Evolutionary conservation across 805 yeast genomes (phyloP).

Genomic region (Candida hungchunana): DNA sequence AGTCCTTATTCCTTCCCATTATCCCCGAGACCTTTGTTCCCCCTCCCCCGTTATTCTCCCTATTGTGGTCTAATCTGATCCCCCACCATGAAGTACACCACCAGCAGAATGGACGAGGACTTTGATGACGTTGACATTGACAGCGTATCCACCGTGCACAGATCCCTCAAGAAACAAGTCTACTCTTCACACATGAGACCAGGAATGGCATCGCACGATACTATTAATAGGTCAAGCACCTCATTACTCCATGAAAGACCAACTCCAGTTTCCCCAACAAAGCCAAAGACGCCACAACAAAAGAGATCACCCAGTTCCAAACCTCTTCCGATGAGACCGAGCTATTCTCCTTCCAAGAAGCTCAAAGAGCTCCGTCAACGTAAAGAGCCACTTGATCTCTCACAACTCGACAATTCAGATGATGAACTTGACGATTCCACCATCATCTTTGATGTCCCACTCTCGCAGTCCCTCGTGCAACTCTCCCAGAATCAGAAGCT

Average conservation of each 20-base stretch:
- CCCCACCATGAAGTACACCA: not conserved
- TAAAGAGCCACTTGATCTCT: constrained; percentile 14
- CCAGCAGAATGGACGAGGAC: constrained; percentile 6
- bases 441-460: constrained; percentile 60
- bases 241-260: constrained; percentile 9
- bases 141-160: constrained; percentile 6
- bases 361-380: constrained; percentile 15
- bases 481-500: constrained; percentile 34
- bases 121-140: constrained; percentile 23
- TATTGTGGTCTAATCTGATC: not conserved
- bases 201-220: constrained; percentile 7
- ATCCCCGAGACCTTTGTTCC: too few relatives aligned
- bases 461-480: constrained; percentile 48
- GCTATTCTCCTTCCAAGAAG: constrained; percentile 22
- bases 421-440: constrained; percentile 50
- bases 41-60: too few relatives aligned
- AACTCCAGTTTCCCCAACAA: not conserved
- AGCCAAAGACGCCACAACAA: not conserved
- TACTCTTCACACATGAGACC: constrained; percentile 5
- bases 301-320: too few relatives aligned
- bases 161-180: not conserved
- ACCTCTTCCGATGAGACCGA: constrained; percentile 1
- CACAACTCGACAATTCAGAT: constrained; percentile 33
- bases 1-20: too few relatives aligned
- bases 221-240: constrained; percentile 17